These are phyloP conservation scores for Rosa lucieae DNA, from an alignment of 306 rosid species.

Conservation along the genomic window DNA sequence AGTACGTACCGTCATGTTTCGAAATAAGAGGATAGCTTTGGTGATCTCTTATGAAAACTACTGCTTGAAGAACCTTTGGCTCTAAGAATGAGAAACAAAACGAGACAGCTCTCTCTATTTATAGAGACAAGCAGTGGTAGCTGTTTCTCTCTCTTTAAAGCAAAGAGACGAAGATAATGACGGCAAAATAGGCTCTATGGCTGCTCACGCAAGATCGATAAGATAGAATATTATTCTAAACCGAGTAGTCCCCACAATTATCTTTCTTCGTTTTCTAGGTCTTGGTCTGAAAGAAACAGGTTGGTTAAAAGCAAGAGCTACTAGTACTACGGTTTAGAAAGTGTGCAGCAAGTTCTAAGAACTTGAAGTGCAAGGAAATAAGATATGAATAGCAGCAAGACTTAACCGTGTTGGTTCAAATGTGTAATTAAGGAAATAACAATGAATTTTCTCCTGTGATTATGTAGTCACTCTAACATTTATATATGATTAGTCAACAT, in stretches of 20 bases:
- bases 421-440: not conserved
- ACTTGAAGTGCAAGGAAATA: slow-evolving; percentile 16
- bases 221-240: slow-evolving; percentile 23
- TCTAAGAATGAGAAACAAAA: slow-evolving; percentile 17
- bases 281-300: slow-evolving; percentile 31
- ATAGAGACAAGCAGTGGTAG: slow-evolving; percentile 7
- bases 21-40: not conserved
- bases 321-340: slow-evolving; percentile 7
- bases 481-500: not conserved
- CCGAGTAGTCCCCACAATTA: slow-evolving; percentile 28
- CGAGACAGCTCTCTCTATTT: slow-evolving; percentile 17
- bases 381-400: slow-evolving; percentile 3
- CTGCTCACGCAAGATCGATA: slow-evolving; percentile 10
- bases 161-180: not conserved
- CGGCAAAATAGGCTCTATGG: not conserved
- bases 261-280: slow-evolving; percentile 16
- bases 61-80: not conserved
- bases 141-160: not conserved
- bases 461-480: not conserved
- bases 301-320: slow-evolving; percentile 15
- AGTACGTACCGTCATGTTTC: slow-evolving; percentile 19
- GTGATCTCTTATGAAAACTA: not conserved
- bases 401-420: not conserved
- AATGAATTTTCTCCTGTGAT: not conserved
- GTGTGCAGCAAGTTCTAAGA: slow-evolving; percentile 40